A percentile compares a stretch with the other conserved stretches of the same genome.
phyloP scores from a whole-genome alignment of 179 eudicot species.

The Drosera spatulata region DNA sequence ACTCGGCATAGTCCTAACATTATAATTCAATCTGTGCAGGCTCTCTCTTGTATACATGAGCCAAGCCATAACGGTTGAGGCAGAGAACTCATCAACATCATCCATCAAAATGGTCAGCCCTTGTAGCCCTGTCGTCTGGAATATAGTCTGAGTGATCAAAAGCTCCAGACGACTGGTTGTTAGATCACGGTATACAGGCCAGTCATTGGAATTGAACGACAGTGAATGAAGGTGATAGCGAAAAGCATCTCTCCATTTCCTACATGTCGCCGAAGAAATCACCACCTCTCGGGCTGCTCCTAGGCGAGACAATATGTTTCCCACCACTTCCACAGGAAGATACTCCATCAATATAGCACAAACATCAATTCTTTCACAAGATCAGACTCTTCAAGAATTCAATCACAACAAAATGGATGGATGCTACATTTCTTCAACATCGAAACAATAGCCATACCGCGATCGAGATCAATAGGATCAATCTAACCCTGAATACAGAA shows the following conservation, averaged over 20 bases:
- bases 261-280: slow-evolving; percentile 67
- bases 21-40: slow-evolving; percentile 47
- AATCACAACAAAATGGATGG: not conserved
- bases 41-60: slow-evolving; percentile 77
- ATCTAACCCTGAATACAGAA: not conserved
- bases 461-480: not conserved
- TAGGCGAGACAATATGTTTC: slow-evolving; percentile 69
- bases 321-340: slow-evolving; percentile 85
- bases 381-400: not conserved
- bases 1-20: slow-evolving; percentile 60
- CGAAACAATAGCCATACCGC: not conserved
- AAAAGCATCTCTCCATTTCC: slow-evolving; percentile 85
- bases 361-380: slow-evolving; percentile 7
- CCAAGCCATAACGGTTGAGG: slow-evolving; percentile 86
- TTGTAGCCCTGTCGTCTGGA: slow-evolving; percentile 72
- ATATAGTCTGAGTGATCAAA: slow-evolving; percentile 71
- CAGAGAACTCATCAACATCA: slow-evolving; percentile 80
- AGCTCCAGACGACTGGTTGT: slow-evolving; percentile 56
- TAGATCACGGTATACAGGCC: slow-evolving; percentile 55
- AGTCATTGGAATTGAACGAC: slow-evolving; percentile 61
- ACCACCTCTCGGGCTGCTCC: slow-evolving; percentile 81
- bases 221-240: slow-evolving; percentile 64
- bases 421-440: not conserved
- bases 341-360: slow-evolving; percentile 35
- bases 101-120: slow-evolving; percentile 62